phyloP scores from a whole-genome alignment of 2,329 filamentous ascomycete genomes.

The Chaetomium olivaceum region DNA sequence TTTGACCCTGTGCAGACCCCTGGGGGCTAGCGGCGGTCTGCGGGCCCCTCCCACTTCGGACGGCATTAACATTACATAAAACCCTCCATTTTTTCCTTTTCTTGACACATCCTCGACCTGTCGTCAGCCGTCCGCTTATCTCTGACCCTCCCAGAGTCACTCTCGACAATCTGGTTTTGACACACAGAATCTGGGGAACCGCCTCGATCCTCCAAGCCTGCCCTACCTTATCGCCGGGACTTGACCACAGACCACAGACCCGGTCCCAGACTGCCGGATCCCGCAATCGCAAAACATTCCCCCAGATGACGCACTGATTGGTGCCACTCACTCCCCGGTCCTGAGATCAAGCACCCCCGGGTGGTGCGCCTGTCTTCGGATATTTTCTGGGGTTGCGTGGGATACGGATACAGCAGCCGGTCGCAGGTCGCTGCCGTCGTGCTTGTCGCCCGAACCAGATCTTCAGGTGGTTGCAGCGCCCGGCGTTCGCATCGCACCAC shows the following conservation, averaged over 20 bases:
- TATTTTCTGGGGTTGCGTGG: conserved; percentile 28
- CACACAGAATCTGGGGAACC: conserved; percentile 36
- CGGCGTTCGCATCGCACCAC: conserved; percentile 9
- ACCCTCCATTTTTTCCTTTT: conserved; percentile 45
- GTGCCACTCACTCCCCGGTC: conserved; percentile 37
- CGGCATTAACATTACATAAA: conserved; percentile 52
- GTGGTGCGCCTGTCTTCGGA: conserved; percentile 32
- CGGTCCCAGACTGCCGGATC: conserved; percentile 44
- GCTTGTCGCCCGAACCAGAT: conserved; percentile 9
- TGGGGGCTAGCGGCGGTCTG: conserved; percentile 27
- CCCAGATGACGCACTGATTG: conserved; percentile 46
- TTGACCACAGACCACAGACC: conserved; percentile 26
- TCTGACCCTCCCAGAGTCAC: conserved; percentile 36
- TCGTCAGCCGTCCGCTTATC: conserved; percentile 43
- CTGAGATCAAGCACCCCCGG: conserved; percentile 32
- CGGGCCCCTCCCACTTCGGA: conserved; percentile 35
- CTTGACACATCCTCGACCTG: conserved; percentile 46
- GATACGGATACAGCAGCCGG: conserved; percentile 14
- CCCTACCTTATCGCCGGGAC: conserved; percentile 40
- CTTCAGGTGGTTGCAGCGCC: conserved; percentile 17
- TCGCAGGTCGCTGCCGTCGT: conserved; percentile 1
- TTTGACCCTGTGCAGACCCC: conserved; percentile 31
- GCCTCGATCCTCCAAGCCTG: conserved; percentile 37
- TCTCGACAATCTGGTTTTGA: conserved; percentile 36
- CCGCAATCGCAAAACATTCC: conserved; percentile 39